Base-by-base conservation (phyloP, 2,329 filamentous ascomycete genomes). In the Fusarium sp. region DNA sequence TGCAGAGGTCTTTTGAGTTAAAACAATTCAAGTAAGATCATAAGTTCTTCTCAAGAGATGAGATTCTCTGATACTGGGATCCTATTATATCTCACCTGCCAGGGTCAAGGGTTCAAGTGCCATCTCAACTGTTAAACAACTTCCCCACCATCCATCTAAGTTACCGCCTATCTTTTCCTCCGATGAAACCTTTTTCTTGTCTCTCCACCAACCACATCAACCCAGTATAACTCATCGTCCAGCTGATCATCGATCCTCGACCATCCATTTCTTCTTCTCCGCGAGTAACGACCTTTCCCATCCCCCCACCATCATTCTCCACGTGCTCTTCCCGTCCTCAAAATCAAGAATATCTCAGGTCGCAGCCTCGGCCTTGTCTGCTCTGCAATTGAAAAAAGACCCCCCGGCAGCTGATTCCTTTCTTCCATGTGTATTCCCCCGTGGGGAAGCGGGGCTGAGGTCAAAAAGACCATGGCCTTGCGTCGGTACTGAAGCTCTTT, bases 211-310 rank as follows among this genome's bases (percentile, higher is more conserved):
- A 69, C 68, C 57, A 67, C 45, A 52, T 23, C 46, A 52, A 58
- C 33, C 25, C 33, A 40, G 40, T 48, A 50, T 46, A 47, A 30
- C 54, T 41, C 30, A 30, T 39, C 40, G 49, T 61, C 43, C 65
- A 71, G 52, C 62, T 73, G 70, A 72, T 71, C 59, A 47, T 53
- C 54, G 37, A 60, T 62, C 54, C 9, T 65, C 22, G 37, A 37
- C 66, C 53, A 37, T 54, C 49, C 41, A 39, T 47, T 44, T 37
- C n/a, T n/a, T 17, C 17, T n/a, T 10, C 35, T 37, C 52, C 41
- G 47, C 37, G 41, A 54, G 48, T 51, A n/a, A 23, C 37, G 22
- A n/a, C 14, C 27, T 23, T 48, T 44, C 19, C 19, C 30, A 40
- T 41, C 25, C 46, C 35, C 35, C 56, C 56, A 55, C n/a, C 49